Evolutionary conservation across 129 eudicot species (phyloP).

Genomic region (Ambrosia artemisiifolia): DNA sequence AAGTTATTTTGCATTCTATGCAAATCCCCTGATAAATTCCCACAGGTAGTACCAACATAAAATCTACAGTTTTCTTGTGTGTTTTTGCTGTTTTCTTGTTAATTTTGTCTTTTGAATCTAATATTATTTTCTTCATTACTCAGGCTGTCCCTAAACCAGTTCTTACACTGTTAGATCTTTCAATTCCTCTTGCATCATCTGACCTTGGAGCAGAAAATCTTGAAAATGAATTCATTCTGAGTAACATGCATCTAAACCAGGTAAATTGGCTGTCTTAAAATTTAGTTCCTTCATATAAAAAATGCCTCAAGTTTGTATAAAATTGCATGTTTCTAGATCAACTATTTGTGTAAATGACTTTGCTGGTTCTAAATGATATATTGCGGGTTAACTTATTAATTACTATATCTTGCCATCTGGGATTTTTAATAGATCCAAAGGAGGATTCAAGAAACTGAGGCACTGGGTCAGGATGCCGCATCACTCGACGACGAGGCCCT

Average conservation of each 20-base stretch:
- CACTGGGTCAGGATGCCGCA: conserved; percentile 51
- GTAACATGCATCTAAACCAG: conserved; percentile 66
- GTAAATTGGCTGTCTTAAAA: conserved; percentile 25
- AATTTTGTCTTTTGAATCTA: not conserved
- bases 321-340: not conserved
- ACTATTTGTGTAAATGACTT: not conserved
- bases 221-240: conserved; percentile 79
- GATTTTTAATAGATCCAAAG: conserved; percentile 61
- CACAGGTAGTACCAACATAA: conserved; percentile 53
- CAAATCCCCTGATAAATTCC: conserved; percentile 88
- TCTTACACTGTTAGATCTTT: conserved; percentile 74
- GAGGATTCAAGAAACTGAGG: conserved; percentile 58
- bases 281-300: not conserved
- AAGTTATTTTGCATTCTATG: conserved; percentile 81
- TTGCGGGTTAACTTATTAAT: not conserved
- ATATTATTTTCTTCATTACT: not conserved
- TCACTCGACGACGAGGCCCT: conserved; percentile 86
- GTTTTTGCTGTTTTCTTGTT: not conserved
- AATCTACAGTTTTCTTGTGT: not conserved
- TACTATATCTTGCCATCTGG: not conserved
- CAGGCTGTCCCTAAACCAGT: conserved; percentile 86
- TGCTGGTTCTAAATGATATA: not conserved
- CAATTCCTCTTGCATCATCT: conserved; percentile 91
- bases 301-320: not conserved
- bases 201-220: conserved; percentile 93